These are phyloP conservation scores for Closterium sp. DNA, from an alignment of 139 green algal species.

Conservation along the genomic window DNA sequence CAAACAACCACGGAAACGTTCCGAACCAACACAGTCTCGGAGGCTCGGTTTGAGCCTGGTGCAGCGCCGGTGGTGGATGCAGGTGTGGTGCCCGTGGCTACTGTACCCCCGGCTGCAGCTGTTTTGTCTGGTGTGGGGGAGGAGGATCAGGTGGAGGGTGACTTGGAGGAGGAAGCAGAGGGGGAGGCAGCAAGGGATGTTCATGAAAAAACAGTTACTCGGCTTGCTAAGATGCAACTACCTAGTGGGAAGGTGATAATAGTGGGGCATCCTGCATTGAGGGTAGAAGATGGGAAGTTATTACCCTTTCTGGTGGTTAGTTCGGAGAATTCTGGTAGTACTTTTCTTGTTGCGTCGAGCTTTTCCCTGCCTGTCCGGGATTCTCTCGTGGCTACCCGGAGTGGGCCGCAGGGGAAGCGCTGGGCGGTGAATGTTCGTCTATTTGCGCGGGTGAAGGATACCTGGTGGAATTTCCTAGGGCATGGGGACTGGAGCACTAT, in stretches of 20 bases:
- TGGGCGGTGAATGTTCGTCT: constrained; percentile 43
- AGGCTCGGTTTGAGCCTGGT: neutral
- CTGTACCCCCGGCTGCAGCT: neutral
- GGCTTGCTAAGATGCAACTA: constrained; percentile 7
- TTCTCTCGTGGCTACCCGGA: neutral
- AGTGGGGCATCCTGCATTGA: constrained; percentile 42
- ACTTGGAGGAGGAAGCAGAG: neutral
- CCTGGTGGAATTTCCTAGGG: constrained; percentile 34
- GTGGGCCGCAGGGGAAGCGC: constrained; percentile 6
- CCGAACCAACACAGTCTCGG: neutral
- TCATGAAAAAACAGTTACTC: neutral
- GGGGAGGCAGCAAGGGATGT: neutral
- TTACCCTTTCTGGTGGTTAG: constrained; percentile 35
- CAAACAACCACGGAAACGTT: too few relatives aligned
- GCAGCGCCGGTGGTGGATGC: neutral
- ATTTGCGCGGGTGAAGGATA: neutral
- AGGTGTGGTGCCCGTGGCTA: neutral
- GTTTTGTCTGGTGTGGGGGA: neutral
- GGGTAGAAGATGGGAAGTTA: constrained; percentile 39
- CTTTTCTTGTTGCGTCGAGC: neutral
- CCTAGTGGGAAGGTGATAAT: neutral
- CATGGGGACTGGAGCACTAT: constrained; percentile 44
- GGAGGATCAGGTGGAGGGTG: neutral
- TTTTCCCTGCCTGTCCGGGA: neutral
- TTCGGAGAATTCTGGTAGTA: neutral